phyloP scores from a whole-genome alignment of 345 rosid species.

The Mangifera indica region DNA sequence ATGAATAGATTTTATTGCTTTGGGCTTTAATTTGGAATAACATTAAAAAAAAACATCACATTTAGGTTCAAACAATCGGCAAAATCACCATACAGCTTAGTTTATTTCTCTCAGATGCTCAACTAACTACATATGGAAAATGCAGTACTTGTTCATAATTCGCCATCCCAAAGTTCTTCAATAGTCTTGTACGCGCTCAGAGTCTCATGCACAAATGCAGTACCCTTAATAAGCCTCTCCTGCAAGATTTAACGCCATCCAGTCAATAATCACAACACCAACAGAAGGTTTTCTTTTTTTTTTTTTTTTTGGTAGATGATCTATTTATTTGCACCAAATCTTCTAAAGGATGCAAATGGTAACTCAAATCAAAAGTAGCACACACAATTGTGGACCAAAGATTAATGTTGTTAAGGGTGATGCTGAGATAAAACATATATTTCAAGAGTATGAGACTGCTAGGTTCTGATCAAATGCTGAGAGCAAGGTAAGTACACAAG shows the following conservation, averaged over 20 bases:
- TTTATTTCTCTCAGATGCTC: neutral
- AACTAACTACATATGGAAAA: no score
- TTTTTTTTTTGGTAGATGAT: neutral
- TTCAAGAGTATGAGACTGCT: no score
- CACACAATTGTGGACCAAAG: no score
- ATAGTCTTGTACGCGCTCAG: slow-evolving; percentile 38
- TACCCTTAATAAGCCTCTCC: slow-evolving; percentile 37
- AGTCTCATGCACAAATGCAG: slow-evolving; percentile 37
- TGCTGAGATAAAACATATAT: no score
- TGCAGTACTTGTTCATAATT: slow-evolving; percentile 16
- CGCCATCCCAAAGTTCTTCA: slow-evolving; percentile 57
- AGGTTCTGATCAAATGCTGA: no score
- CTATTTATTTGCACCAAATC: neutral
- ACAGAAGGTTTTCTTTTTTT: neutral
- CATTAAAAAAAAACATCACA: neutral
- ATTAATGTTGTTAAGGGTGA: no score
- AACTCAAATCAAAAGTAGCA: no score
- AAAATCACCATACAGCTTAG: neutral
- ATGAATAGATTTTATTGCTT: no score
- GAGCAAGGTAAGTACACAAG: no score
- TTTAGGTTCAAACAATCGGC: neutral
- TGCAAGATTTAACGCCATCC: slow-evolving; percentile 15
- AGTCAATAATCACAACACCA: neutral
- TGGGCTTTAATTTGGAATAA: neutral
- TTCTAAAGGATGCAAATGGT: no score